Evolutionary conservation across 2,329 filamentous ascomycete genomes (phyloP).

Genomic region (Zymoseptoria tritici): DNA sequence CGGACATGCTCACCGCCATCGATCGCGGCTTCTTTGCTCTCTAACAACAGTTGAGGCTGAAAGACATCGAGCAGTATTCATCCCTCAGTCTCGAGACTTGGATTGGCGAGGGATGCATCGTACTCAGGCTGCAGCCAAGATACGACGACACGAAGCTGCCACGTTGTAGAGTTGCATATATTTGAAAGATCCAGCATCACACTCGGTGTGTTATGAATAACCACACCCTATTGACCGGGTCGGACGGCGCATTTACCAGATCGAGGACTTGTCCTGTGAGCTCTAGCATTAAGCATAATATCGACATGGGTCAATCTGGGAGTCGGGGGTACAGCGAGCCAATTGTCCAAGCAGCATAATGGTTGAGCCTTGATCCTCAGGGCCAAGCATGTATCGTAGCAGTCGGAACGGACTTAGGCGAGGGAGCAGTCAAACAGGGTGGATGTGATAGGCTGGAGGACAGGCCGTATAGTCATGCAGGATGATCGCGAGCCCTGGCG

Average conservation of each 20-base stretch:
- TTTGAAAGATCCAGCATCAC: background rate
- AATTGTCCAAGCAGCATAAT: background rate
- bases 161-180: background rate
- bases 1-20: background rate
- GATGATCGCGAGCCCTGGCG: background rate
- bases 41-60: background rate
- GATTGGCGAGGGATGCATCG: background rate
- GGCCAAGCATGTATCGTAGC: background rate
- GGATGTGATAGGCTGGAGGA: background rate
- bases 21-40: background rate
- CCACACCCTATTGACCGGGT: slow-evolving; percentile 2
- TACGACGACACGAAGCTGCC: slow-evolving; percentile 1
- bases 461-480: background rate
- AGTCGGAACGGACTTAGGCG: background rate
- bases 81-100: background rate
- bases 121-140: background rate
- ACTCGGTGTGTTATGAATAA: slow-evolving; percentile 1
- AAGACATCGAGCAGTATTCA: background rate
- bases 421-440: background rate
- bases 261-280: slow-evolving; percentile 1
- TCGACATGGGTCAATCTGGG: background rate
- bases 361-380: background rate
- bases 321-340: background rate
- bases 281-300: slow-evolving; percentile 14
- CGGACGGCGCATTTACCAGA: background rate